Conservation (phyloP, 148 eudicot genomes). For the Gaultheria prostrata region DNA sequence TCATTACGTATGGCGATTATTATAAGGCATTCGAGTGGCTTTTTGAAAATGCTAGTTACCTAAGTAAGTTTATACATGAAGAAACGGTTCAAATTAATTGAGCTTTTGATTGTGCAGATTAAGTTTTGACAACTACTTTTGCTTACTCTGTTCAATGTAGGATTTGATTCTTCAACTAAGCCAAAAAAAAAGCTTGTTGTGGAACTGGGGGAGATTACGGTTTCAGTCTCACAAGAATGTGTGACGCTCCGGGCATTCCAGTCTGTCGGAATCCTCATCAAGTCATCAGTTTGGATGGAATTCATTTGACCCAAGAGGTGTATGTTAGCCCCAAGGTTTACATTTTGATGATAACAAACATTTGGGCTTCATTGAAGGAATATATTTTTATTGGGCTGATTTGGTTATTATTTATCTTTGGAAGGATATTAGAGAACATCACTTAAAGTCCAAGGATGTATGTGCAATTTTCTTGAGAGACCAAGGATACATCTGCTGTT, state of each 20-base stretch:
- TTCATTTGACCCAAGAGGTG: not conserved
- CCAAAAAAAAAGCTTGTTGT: conserved; percentile 14
- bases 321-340: too few species aligned
- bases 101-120: not conserved
- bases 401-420: too few species aligned
- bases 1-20: conserved; percentile 17
- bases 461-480: too few species aligned
- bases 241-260: not conserved
- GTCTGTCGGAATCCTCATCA: conserved; percentile 3
- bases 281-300: conserved; percentile 19
- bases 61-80: not conserved
- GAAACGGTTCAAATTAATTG: not conserved
- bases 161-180: not conserved
- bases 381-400: too few species aligned
- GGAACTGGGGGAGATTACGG: conserved; percentile 9
- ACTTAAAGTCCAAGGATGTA: too few species aligned
- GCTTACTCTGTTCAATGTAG: not conserved
- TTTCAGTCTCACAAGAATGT: not conserved
- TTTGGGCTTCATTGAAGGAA: too few species aligned
- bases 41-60: not conserved
- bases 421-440: too few species aligned
- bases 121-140: too few species aligned
- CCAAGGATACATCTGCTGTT: too few species aligned
- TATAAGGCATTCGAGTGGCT: conserved; percentile 14
- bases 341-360: too few species aligned